Conservation (phyloP, 257 asterid genomes). For the Solanum medicagineum region DNA sequence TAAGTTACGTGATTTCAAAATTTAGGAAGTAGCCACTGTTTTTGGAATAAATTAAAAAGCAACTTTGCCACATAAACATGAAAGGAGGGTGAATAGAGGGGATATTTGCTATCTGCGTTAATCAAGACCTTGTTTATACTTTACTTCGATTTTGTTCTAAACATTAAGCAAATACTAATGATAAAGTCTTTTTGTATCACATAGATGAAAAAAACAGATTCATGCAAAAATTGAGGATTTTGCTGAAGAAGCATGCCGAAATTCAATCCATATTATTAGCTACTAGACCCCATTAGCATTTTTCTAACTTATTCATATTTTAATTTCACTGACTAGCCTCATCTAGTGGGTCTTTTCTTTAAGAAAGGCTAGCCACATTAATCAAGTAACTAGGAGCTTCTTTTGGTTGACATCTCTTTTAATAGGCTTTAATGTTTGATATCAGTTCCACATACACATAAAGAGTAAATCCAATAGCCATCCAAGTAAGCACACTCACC, state of each 20-base stretch:
- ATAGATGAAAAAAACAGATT: not conserved
- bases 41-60: not conserved
- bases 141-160: not conserved
- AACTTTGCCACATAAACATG: not conserved
- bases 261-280: not conserved
- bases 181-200: not conserved
- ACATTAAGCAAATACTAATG: not conserved
- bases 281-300: not conserved
- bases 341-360: not conserved
- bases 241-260: not conserved
- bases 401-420: not conserved
- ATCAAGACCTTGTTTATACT: not conserved
- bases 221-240: not conserved
- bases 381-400: not conserved
- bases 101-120: not conserved
- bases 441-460: not conserved
- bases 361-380: not conserved
- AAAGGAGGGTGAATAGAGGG: not conserved
- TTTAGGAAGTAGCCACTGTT: not conserved
- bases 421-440: not conserved
- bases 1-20: not conserved
- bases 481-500: slow-evolving; percentile 33
- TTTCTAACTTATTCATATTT: not conserved
- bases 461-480: not conserved
- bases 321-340: not conserved